These are phyloP conservation scores for Neurospora sp. DNA, from an alignment of 2,329 filamentous ascomycete genomes.

Conservation along the genomic window DNA sequence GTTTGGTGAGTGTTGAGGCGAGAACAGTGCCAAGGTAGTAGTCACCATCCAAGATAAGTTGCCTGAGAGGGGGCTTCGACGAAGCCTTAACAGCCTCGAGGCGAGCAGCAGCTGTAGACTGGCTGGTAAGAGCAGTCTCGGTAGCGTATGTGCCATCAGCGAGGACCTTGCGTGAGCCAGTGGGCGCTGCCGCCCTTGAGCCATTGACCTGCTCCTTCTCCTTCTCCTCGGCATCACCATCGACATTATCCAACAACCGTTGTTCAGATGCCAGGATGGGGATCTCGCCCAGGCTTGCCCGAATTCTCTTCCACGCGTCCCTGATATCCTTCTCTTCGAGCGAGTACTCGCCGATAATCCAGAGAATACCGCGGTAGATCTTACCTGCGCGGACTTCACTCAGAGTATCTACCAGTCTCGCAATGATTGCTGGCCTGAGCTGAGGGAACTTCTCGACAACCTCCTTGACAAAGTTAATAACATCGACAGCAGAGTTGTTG, in stretches of 20 bases:
- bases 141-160: slow-evolving; percentile 97
- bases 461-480: slow-evolving; percentile 98
- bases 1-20: slow-evolving; percentile 91
- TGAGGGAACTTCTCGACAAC: slow-evolving; percentile 97
- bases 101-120: slow-evolving; percentile 80
- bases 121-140: slow-evolving; percentile 88
- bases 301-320: slow-evolving; percentile 93
- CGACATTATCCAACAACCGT: slow-evolving; percentile 76
- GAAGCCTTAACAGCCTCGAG: slow-evolving; percentile 95
- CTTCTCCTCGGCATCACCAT: slow-evolving; percentile 56
- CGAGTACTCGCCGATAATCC: slow-evolving; percentile 97
- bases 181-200: slow-evolving; percentile 65
- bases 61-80: slow-evolving; percentile 87
- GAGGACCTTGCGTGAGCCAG: slow-evolving; percentile 81
- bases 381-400: slow-evolving; percentile 93
- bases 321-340: slow-evolving; percentile 88
- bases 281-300: slow-evolving; percentile 89
- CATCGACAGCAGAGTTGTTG: slow-evolving; percentile 91
- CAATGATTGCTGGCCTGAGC: slow-evolving; percentile 76
- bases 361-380: slow-evolving; percentile 91
- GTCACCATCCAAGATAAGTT: slow-evolving; percentile 92
- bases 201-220: slow-evolving; percentile 63
- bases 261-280: slow-evolving; percentile 95
- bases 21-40: slow-evolving; percentile 93
- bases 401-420: slow-evolving; percentile 79